Evolutionary conservation across 345 rosid species (phyloP).

Genomic region (Populus tremula): DNA sequence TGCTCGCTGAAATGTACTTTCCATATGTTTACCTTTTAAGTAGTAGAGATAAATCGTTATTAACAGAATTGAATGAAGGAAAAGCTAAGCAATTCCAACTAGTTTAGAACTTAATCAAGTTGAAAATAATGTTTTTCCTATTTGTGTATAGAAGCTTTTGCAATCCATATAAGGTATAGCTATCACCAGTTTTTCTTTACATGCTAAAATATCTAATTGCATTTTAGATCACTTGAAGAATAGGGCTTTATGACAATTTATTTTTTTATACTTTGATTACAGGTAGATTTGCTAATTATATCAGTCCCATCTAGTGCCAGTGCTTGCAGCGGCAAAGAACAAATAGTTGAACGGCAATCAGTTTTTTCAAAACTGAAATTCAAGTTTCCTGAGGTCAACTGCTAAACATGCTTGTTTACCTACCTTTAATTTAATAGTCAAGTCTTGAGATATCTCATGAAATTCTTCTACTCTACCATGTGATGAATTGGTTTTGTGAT

Average conservation of each 20-base stretch:
- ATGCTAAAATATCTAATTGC: neutral
- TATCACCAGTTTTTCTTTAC: neutral
- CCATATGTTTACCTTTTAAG: too few species aligned
- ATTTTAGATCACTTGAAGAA: neutral
- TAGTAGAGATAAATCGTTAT: too few species aligned
- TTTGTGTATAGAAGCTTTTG: neutral
- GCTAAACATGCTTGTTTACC: conserved; percentile 15
- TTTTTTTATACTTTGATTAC: conserved; percentile 19
- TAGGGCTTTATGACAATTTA: neutral
- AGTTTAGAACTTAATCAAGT: neutral
- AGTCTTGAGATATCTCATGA: conserved; percentile 4
- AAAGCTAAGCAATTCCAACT: too few species aligned
- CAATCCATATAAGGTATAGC: neutral
- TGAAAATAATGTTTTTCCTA: neutral
- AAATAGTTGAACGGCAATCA: conserved; percentile 7
- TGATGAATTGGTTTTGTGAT: conserved; percentile 9
- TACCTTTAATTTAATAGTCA: conserved; percentile 1
- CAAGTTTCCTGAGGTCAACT: conserved; percentile 24
- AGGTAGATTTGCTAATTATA: conserved; percentile 75
- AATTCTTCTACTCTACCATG: conserved; percentile 2
- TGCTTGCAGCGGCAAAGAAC: conserved; percentile 8
- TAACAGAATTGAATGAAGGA: too few species aligned
- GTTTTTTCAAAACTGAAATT: conserved; percentile 12
- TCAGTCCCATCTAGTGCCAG: conserved; percentile 70
- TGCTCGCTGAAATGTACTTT: too few species aligned